These are phyloP conservation scores for Adansonia rubrostipa DNA, from an alignment of 441 rosid species.

Conservation along the genomic window DNA sequence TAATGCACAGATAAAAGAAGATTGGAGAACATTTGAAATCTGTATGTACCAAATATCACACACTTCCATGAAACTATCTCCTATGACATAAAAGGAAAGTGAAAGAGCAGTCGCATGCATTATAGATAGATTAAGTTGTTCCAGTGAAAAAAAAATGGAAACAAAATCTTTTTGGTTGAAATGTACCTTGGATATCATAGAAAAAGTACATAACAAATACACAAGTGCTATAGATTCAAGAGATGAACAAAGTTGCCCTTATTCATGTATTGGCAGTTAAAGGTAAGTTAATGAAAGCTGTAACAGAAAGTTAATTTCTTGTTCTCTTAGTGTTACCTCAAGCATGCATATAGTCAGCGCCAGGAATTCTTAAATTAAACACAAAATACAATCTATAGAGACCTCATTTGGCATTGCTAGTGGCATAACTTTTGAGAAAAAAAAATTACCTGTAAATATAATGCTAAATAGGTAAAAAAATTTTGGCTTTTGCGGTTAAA, in stretches of 20 bases:
- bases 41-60: not conserved
- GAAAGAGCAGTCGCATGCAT: no score
- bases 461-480: no score
- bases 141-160: no score
- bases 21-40: not conserved
- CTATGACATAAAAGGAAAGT: not conserved
- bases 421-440: no score
- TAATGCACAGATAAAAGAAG: not conserved
- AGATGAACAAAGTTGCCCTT: not conserved
- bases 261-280: not conserved
- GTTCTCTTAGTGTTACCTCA: no score
- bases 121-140: not conserved
- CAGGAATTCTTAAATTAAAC: not conserved
- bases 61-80: not conserved
- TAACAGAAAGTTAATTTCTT: not conserved
- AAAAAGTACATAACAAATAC: not conserved
- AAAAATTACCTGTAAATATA: no score
- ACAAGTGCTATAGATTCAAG: not conserved
- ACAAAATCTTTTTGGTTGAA: not conserved
- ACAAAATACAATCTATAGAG: not conserved
- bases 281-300: not conserved
- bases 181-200: slow-evolving; percentile 1
- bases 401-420: no score
- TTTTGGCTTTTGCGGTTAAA: no score
- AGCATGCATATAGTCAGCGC: no score